Conservation (phyloP, 495 filamentous ascomycete genomes). For the Physcia stellaris region DNA sequence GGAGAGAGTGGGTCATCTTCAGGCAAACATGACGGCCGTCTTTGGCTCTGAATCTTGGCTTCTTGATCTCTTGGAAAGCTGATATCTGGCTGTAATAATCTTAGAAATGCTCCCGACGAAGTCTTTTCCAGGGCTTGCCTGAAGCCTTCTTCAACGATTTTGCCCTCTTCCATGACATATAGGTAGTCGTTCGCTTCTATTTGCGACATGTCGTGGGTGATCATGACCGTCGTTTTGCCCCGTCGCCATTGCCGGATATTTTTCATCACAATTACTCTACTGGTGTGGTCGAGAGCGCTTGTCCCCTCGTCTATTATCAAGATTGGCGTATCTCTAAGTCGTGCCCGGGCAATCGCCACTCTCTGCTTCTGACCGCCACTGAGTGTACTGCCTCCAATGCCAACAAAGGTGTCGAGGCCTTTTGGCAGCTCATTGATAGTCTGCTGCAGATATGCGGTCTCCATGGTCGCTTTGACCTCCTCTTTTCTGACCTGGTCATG, state of each 20-base stretch:
- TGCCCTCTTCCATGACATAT: conserved; percentile 65
- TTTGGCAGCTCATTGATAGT: conserved; percentile 58
- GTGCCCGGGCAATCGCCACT: conserved; percentile 62
- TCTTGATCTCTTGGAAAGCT: conserved; percentile 1
- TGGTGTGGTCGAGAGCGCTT: conserved; percentile 61
- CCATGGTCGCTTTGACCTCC: conserved; percentile 39
- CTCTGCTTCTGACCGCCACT: conserved; percentile 80
- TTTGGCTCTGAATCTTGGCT: not conserved
- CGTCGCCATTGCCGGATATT: conserved; percentile 54
- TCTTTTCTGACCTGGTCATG: conserved; percentile 31
- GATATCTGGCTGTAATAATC: not conserved
- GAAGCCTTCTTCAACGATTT: conserved; percentile 56
- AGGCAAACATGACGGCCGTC: not conserved
- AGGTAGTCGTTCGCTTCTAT: conserved; percentile 64
- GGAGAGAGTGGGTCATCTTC: not conserved
- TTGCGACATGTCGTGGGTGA: conserved; percentile 81
- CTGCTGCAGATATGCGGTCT: conserved; percentile 57
- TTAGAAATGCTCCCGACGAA: conserved; percentile 3
- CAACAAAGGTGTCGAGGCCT: conserved; percentile 62
- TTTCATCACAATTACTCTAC: conserved; percentile 56
- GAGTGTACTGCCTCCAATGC: conserved; percentile 51
- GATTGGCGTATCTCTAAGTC: conserved; percentile 66
- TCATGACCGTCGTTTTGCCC: conserved; percentile 68
- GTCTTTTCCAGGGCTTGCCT: conserved; percentile 29
- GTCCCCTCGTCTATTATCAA: conserved; percentile 80